Evolutionary conservation across 768 basidiomycete species (phyloP).

Genomic region (Candolleomyces eurysporus): DNA sequence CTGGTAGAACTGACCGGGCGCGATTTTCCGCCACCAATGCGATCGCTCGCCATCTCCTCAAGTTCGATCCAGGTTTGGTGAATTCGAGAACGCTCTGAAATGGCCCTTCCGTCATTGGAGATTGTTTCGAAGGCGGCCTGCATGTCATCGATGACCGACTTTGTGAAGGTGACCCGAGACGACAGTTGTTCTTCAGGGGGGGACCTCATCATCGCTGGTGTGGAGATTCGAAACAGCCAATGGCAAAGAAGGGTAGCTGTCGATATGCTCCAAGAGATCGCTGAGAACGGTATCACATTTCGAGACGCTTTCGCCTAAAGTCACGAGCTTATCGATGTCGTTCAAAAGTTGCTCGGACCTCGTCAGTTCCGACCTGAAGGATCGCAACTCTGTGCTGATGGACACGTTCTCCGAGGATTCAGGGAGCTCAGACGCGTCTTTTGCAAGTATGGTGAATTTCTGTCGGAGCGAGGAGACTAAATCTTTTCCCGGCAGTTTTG

Average conservation of each 20-base stretch:
- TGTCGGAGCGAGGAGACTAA: constrained; percentile 46
- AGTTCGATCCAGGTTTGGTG: constrained; percentile 80
- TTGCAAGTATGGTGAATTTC: constrained; percentile 43
- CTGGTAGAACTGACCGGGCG: constrained; percentile 65
- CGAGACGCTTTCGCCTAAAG: constrained; percentile 47
- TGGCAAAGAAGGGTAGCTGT: constrained; percentile 73
- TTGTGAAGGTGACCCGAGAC: constrained; percentile 64
- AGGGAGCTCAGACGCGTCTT: constrained; percentile 49
- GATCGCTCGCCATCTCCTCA: constrained; percentile 76
- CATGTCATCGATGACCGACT: constrained; percentile 47
- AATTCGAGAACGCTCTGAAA: constrained; percentile 60
- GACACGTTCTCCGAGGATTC: constrained; percentile 34
- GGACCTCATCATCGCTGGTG: constrained; percentile 29
- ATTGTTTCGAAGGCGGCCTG: constrained; percentile 39
- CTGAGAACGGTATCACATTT: constrained; percentile 76
- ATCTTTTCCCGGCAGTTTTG: constrained; percentile 48
- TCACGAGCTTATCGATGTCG: constrained; percentile 52
- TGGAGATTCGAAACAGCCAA: constrained; percentile 48
- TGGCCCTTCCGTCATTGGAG: constrained; percentile 57
- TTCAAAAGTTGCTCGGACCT: constrained; percentile 47
- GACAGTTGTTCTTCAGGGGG: constrained; percentile 68
- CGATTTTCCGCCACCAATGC: constrained; percentile 57
- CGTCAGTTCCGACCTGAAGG: constrained; percentile 59
- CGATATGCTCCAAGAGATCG: constrained; percentile 81
- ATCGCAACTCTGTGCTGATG: constrained; percentile 58